phyloP scores from a whole-genome alignment of 306 rosid genomes.

The Cucumis sativus region DNA sequence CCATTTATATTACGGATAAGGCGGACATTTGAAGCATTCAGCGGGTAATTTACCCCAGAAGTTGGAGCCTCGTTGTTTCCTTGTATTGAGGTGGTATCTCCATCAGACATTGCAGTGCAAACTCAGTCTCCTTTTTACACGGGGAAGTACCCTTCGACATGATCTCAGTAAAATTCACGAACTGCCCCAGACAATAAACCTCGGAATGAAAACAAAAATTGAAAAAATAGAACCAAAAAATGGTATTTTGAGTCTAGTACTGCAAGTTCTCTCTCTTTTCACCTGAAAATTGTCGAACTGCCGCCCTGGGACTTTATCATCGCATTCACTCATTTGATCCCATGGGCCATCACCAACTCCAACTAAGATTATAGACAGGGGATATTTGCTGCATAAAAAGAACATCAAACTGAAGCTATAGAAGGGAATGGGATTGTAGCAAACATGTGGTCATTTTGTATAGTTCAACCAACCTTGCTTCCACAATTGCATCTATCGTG shows the following conservation, averaged over 20 bases:
- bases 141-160: background rate
- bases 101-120: conserved; percentile 9
- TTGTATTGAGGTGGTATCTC: conserved; percentile 9
- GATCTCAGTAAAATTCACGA: conserved; percentile 23
- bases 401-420: background rate
- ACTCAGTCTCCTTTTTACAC: background rate
- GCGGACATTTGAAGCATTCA: background rate
- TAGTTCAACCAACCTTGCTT: conserved; percentile 11
- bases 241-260: background rate
- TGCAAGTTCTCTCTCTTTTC: background rate
- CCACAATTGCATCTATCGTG: conserved; percentile 17
- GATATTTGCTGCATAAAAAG: conserved; percentile 17
- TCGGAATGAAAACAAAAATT: background rate
- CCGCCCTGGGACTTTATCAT: conserved; percentile 13
- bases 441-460: background rate
- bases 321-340: conserved; percentile 17
- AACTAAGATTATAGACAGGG: conserved; percentile 19
- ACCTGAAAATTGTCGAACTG: conserved; percentile 25
- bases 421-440: background rate
- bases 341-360: conserved; percentile 37
- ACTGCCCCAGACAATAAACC: conserved; percentile 9
- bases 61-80: background rate
- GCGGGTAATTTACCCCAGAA: conserved; percentile 1
- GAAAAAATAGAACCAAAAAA: background rate
- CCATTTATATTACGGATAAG: background rate